Conservation (phyloP, 768 basidiomycete genomes). For the Dioszegia crocea region DNA sequence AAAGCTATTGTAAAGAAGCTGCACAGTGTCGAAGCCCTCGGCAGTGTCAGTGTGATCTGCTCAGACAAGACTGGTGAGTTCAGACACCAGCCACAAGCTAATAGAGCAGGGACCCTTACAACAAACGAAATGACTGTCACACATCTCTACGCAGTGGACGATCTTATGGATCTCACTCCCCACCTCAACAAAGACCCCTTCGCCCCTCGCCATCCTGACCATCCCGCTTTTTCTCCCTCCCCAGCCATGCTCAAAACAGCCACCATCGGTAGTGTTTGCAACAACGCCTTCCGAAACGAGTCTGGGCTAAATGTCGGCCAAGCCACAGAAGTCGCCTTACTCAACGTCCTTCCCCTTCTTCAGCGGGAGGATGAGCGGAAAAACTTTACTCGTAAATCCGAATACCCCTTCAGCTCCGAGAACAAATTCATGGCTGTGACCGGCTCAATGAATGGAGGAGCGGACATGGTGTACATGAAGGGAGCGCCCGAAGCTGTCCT, state of each 20-base stretch:
- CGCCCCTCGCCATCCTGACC: slow-evolving; percentile 34
- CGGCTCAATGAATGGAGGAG: slow-evolving; percentile 60
- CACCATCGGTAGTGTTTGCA: slow-evolving; percentile 82
- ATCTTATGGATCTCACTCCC: slow-evolving; percentile 65
- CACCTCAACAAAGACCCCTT: slow-evolving; percentile 49
- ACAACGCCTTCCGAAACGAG: slow-evolving; percentile 74
- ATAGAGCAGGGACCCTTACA: slow-evolving; percentile 72
- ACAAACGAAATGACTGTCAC: slow-evolving; percentile 95
- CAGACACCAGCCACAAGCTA: background rate
- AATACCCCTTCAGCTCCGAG: slow-evolving; percentile 89
- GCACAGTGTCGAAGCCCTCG: slow-evolving; percentile 88
- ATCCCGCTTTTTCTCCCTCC: slow-evolving; percentile 52
- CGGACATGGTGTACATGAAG: slow-evolving; percentile 82
- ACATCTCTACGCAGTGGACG: slow-evolving; percentile 82
- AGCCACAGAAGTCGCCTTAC: slow-evolving; percentile 84
- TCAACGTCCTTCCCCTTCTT: slow-evolving; percentile 70
- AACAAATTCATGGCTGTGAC: slow-evolving; percentile 89
- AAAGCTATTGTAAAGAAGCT: slow-evolving; percentile 97
- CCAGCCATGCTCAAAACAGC: slow-evolving; percentile 69
- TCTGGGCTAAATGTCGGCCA: slow-evolving; percentile 76
- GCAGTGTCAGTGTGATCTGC: slow-evolving; percentile 94
- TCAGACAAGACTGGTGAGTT: slow-evolving; percentile 86
- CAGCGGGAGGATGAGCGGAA: slow-evolving; percentile 65
- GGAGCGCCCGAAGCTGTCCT: slow-evolving; percentile 86
- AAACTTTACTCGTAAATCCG: slow-evolving; percentile 54